phyloP scores from a whole-genome alignment of 2,329 filamentous ascomycete genomes.

The Phyllosticta citrichinensis region DNA sequence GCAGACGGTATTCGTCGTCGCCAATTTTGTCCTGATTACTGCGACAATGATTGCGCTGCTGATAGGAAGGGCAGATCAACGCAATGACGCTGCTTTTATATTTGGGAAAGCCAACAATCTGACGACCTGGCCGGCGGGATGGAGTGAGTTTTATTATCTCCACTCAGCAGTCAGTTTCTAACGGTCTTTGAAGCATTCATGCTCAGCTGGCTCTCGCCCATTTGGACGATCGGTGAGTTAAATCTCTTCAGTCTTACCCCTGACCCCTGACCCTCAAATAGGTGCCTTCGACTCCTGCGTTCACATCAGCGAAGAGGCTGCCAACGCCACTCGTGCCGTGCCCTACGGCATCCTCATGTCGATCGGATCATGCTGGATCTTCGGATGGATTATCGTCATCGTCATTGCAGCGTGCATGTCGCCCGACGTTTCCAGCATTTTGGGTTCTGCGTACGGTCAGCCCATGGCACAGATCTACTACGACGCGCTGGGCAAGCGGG shows the following conservation, averaged over 20 bases:
- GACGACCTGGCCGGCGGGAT: conserved; percentile 40
- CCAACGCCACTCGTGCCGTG: conserved; percentile 49
- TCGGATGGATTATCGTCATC: conserved; percentile 49
- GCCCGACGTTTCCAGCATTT: conserved; percentile 40
- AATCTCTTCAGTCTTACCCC: conserved; percentile 11
- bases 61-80: conserved; percentile 15
- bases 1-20: conserved; percentile 45
- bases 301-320: conserved; percentile 52
- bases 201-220: conserved; percentile 50
- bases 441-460: conserved; percentile 45
- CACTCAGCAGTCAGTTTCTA: conserved; percentile 24
- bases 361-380: conserved; percentile 44
- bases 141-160: conserved; percentile 5
- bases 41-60: conserved; percentile 40
- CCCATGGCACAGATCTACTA: conserved; percentile 54
- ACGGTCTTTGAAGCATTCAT: conserved; percentile 47
- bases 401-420: conserved; percentile 49
- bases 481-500: conserved; percentile 49
- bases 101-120: conserved; percentile 48
- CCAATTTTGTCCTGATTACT: conserved; percentile 47
- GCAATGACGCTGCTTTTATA: conserved; percentile 35
- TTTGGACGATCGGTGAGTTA: conserved; percentile 45
- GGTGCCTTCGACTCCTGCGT: conserved; percentile 46
- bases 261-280: not conserved
- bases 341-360: conserved; percentile 51